Percentiles rank a stretch among this genome's conserved stretches.
Conservation (phyloP, 768 basidiomycete genomes). For the Panus rudis region DNA sequence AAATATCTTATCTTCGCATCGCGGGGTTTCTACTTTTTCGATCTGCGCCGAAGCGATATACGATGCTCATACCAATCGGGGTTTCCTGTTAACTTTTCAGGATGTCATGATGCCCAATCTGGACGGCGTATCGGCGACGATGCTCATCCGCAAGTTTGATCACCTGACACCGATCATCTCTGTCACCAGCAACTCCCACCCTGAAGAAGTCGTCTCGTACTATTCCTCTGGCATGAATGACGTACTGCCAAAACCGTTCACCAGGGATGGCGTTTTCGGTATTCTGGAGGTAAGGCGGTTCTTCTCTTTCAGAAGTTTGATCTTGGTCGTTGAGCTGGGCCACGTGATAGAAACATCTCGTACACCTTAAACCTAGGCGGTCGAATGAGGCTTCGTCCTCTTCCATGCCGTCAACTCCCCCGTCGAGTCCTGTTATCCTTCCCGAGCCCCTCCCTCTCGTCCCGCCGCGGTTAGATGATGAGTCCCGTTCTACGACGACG, state of each 20-base stretch:
- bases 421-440: no score
- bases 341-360: neutral
- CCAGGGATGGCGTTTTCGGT: constrained; percentile 78
- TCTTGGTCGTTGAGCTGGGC: neutral
- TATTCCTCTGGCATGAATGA: constrained; percentile 93
- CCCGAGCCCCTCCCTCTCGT: no score
- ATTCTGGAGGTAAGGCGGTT: constrained; percentile 71
- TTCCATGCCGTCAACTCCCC: no score
- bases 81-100: no score
- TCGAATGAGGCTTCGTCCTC: no score
- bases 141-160: constrained; percentile 90
- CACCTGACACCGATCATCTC: constrained; percentile 94
- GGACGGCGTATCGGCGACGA: constrained; percentile 85
- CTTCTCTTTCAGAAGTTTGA: neutral
- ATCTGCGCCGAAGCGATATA: no score
- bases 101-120: constrained; percentile 93
- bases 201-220: constrained; percentile 88
- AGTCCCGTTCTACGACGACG: no score
- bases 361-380: neutral
- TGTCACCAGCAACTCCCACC: constrained; percentile 93
- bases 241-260: constrained; percentile 93
- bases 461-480: no score
- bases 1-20: neutral
- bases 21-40: constrained; percentile 1
- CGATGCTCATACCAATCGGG: no score